Conservation (phyloP, 2,329 filamentous ascomycete species). For the Monilinia vaccinii-corymbosi region DNA sequence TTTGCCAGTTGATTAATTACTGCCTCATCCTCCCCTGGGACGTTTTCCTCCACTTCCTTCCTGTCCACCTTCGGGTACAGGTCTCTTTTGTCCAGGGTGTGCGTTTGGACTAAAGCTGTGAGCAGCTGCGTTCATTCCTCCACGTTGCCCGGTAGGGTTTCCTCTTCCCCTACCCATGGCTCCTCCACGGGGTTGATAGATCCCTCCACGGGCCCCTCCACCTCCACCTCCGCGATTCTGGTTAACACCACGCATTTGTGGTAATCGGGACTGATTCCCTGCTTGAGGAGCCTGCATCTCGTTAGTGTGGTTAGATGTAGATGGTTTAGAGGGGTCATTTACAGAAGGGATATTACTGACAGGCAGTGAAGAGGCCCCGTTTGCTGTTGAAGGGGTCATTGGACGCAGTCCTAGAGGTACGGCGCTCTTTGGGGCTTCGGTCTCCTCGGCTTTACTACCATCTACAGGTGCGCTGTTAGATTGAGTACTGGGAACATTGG, state of each 20-base stretch:
- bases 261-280: conserved; percentile 20
- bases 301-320: conserved; percentile 5
- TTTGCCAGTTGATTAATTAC: conserved; percentile 14
- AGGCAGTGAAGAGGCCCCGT: conserved; percentile 17
- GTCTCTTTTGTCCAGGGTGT: conserved; percentile 25
- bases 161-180: conserved; percentile 26
- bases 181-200: conserved; percentile 17
- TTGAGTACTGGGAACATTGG: conserved; percentile 8
- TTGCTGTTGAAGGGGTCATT: conserved; percentile 12
- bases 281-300: conserved; percentile 17
- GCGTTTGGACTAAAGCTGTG: conserved; percentile 23
- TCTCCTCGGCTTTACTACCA: conserved; percentile 14
- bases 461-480: conserved; percentile 17
- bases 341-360: conserved; percentile 25
- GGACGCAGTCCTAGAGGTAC: conserved; percentile 9
- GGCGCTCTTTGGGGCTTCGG: conserved; percentile 12
- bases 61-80: conserved; percentile 27
- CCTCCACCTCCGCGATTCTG: conserved; percentile 18
- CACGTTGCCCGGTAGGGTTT: conserved; percentile 17
- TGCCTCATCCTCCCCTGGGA: conserved; percentile 33
- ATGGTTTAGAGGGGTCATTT: conserved; percentile 11
- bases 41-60: conserved; percentile 35
- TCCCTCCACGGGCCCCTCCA: conserved; percentile 8
- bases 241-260: conserved; percentile 24
- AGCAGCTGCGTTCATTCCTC: conserved; percentile 28